Base-by-base conservation (phyloP, 2,329 filamentous ascomycete species). In the Diaporthe citriasiana region DNA sequence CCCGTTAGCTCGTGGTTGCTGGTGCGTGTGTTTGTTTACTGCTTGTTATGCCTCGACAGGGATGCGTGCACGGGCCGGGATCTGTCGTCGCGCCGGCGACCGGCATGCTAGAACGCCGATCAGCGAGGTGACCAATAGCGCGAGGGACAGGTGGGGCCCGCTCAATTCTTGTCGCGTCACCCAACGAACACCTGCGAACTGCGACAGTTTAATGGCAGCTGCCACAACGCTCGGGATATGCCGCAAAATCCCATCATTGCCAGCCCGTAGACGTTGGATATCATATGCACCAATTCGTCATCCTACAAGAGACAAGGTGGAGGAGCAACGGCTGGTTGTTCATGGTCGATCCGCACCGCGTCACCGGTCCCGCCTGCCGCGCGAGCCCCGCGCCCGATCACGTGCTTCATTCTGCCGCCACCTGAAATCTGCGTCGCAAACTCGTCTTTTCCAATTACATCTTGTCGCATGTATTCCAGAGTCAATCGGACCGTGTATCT, bases 161-260 rank as follows among this genome's bases (percentile, higher is more conserved):
- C 56, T 55, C 19, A 40, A 63, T 51, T 71, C 59, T 35, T 47
- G 70, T 71, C 73, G 73, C 73, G 73, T 75, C 73, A 66, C 73
- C 71, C 73, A 42, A 45, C 42, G 59, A 60, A 38, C 60, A 45
- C n/a, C 42, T 30, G 35, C 30, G 38, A 47, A 42, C 42, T 55
- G 59, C 47, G 53, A 71, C 42, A 59, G 19, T 51, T 30, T 27
- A 15, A 60, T 38, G 22, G 19, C 19, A 25, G 22, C 38, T 27
- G 6, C 1, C 30, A 40, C n/a, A 30, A 22, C 35, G 7, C 47
- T 10, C 50, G 27, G 38, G 19, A 15, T 22, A 33, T 40, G 7
- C 27, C 9, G 17, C 33, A 60, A 70, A 42, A 38, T 15, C 10
- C n/a, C n/a, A 8, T 15, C 27, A 56, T 8, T 19, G 10, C 25